Conservation (phyloP, 176 grass and related monocot genomes). For the Bothriochloa decipiens region DNA sequence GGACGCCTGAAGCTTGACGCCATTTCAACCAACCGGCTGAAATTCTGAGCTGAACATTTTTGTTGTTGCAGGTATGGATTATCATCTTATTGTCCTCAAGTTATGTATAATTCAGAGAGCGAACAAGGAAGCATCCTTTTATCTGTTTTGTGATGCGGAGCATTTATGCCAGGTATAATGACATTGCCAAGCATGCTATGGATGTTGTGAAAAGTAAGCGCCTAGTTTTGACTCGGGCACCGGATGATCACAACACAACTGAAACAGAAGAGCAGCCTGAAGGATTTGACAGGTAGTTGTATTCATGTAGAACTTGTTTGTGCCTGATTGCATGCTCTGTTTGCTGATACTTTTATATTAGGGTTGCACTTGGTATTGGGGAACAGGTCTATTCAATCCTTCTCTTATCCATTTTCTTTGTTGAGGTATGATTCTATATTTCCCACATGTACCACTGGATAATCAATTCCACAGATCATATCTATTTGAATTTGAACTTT, state of each 20-base stretch:
- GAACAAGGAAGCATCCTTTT: slow-evolving; percentile 32
- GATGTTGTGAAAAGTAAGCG: slow-evolving; percentile 73
- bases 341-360: slow-evolving; percentile 47
- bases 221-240: slow-evolving; percentile 38
- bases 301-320: slow-evolving; percentile 27
- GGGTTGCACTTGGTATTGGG: slow-evolving; percentile 82
- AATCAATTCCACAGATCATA: slow-evolving; percentile 6
- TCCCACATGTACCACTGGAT: neutral
- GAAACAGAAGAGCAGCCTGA: slow-evolving; percentile 53
- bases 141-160: slow-evolving; percentile 37
- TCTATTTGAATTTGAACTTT: slow-evolving; percentile 17
- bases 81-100: slow-evolving; percentile 33
- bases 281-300: slow-evolving; percentile 82
- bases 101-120: slow-evolving; percentile 31
- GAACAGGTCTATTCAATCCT: slow-evolving; percentile 92
- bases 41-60: slow-evolving; percentile 8
- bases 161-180: slow-evolving; percentile 80
- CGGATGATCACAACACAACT: slow-evolving; percentile 42
- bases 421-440: slow-evolving; percentile 76
- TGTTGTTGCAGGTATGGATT: slow-evolving; percentile 45
- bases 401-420: slow-evolving; percentile 86
- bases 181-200: slow-evolving; percentile 95
- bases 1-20: too few species aligned
- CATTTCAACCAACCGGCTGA: too few species aligned
- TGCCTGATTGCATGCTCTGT: slow-evolving; percentile 18